Base-by-base conservation (phyloP, 768 basidiomycete species). In the Boletus tomentosulus region DNA sequence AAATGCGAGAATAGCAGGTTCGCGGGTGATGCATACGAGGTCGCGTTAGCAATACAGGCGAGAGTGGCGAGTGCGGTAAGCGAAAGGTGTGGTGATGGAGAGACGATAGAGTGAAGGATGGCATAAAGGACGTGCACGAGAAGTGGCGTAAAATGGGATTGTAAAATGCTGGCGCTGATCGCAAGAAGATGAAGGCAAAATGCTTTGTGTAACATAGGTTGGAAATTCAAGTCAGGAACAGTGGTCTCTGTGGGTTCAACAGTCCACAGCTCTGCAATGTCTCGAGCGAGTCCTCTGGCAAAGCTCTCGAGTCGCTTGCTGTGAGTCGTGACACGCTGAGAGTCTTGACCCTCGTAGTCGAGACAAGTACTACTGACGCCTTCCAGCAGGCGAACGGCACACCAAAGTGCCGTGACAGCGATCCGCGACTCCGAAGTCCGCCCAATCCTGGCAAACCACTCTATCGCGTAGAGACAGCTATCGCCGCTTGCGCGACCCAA, bases 1-100 rank as follows among this genome's bases (percentile, higher is more conserved):
- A 96, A 96, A 69, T 99, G 97, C 22, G 95, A 87, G 37, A 98
- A 78, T 6, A 99, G 76, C 27, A 98, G 76, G 63, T 95, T 95
- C 42, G 86, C 83, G 0, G 91, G 80, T 4, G 92, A 89, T n/a
- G 94, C 92, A 62, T 93, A 95, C 4, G 88, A 92, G 3, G 87
- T 84, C 50, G 82, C 76, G n/a, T 77, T 72, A 7, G 93, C 78
- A 33, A 96, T 79, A 55, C 78, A 84, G 54, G 80, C 69, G 50
- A 99, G 76, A 2, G 92, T 77, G 5, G 86, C 82, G 9, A 86
- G 72, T 1, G 87, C 95, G n/a, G 89, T 88, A 2, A 82, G 76
- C 7, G 87, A 85, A 7, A 96, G 74, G 63, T 86, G 78, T 2
- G 82, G 74, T 3, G 74, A 65, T 0, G 86, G 76, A 1, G 95